Evolutionary conservation across 2,329 filamentous ascomycete species (phyloP).

Genomic region (Orbilia ellipsospora): DNA sequence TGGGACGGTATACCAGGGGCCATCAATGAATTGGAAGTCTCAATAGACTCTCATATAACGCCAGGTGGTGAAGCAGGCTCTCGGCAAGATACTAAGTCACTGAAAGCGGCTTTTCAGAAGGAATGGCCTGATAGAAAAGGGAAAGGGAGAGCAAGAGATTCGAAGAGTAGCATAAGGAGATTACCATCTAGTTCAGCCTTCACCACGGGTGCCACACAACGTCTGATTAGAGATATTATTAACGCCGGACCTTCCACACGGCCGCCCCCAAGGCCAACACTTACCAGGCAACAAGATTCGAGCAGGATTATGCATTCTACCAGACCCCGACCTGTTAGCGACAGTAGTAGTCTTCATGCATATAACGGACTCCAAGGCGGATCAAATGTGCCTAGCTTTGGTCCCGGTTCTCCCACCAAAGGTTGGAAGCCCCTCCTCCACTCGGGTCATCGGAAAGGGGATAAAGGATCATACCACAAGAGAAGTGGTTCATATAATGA

Average conservation of each 20-base stretch:
- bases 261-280: constrained; percentile 27
- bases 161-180: constrained; percentile 53
- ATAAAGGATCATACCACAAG: constrained; percentile 71
- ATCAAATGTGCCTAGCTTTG: constrained; percentile 17
- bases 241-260: constrained; percentile 33
- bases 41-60: constrained; percentile 59
- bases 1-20: constrained; percentile 73
- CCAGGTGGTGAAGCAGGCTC: constrained; percentile 58
- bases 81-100: constrained; percentile 54
- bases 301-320: constrained; percentile 48
- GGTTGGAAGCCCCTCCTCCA: constrained; percentile 53
- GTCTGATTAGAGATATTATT: constrained; percentile 52
- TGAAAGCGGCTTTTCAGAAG: constrained; percentile 48
- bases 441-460: constrained; percentile 61
- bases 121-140: constrained; percentile 50
- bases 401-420: constrained; percentile 39
- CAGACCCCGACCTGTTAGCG: constrained; percentile 35
- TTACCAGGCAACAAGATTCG: constrained; percentile 44
- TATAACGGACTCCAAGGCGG: constrained; percentile 40
- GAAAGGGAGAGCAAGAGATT: constrained; percentile 45
- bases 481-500: constrained; percentile 89
- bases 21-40: constrained; percentile 51
- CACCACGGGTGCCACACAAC: constrained; percentile 44
- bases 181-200: constrained; percentile 45
- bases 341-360: constrained; percentile 50